Percentiles rank a stretch among this genome's conserved stretches.
Conservation (phyloP, 169 alveolate species). For the Cryptosporidium felis region DNA sequence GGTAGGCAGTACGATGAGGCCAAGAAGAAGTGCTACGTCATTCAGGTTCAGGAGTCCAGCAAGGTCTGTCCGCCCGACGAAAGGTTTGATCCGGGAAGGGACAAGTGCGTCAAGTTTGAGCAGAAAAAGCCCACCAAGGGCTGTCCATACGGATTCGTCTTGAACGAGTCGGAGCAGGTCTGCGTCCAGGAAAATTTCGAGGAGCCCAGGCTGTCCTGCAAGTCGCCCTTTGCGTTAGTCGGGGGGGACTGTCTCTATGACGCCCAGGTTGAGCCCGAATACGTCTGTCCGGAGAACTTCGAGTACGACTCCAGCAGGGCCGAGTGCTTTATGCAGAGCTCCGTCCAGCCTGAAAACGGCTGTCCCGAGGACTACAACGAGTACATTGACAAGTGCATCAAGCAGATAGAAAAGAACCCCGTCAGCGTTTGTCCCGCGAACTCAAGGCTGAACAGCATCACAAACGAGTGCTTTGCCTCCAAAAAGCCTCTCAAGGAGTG, state of each 20-base stretch:
- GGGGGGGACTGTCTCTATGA: constrained; percentile 56
- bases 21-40: constrained; percentile 38
- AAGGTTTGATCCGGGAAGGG: constrained; percentile 8
- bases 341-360: constrained; percentile 23
- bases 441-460: constrained; percentile 36
- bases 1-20: constrained; percentile 55
- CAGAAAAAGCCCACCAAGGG: constrained; percentile 31
- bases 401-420: constrained; percentile 39
- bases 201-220: constrained; percentile 33
- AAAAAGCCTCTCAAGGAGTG: constrained; percentile 64
- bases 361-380: constrained; percentile 58
- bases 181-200: constrained; percentile 64
- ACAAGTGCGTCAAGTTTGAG: constrained; percentile 25
- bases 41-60: constrained; percentile 35
- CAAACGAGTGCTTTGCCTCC: constrained; percentile 43
- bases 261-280: constrained; percentile 37
- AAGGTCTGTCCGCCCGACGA: constrained; percentile 33
- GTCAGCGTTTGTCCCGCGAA: constrained; percentile 53
- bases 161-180: constrained; percentile 32
- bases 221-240: constrained; percentile 31
- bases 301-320: neutral
- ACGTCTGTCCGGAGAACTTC: constrained; percentile 63
- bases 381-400: constrained; percentile 58
- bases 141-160: constrained; percentile 51
- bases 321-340: neutral